Evolutionary conservation across 192 early-diverging fungal species (phyloP).

Genomic region (Linnemannia elongata): DNA sequence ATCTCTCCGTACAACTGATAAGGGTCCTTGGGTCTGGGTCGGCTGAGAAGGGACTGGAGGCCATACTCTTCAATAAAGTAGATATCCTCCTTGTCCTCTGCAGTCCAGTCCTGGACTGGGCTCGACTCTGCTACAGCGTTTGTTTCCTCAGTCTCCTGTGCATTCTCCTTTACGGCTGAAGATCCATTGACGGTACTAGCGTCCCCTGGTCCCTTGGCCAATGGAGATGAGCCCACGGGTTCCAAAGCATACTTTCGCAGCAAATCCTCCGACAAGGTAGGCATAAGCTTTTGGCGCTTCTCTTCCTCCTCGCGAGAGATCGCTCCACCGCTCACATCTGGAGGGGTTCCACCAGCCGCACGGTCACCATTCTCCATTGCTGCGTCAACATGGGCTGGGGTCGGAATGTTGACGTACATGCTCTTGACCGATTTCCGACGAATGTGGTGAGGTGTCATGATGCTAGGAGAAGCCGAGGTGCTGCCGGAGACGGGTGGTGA

Average conservation of each 20-base stretch:
- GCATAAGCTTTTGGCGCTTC: slow-evolving; percentile 41
- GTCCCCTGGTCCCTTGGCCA: background rate
- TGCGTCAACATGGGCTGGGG: slow-evolving; percentile 11
- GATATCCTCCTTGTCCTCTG: slow-evolving; percentile 80
- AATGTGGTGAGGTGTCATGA: slow-evolving; percentile 30
- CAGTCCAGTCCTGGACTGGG: background rate
- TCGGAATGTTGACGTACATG: slow-evolving; percentile 54
- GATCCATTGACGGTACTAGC: background rate
- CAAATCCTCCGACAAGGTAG: slow-evolving; percentile 40
- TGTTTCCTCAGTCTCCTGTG: background rate
- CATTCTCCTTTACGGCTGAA: background rate
- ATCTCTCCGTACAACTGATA: slow-evolving; percentile 85
- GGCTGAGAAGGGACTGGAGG: slow-evolving; percentile 23
- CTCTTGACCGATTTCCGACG: slow-evolving; percentile 53
- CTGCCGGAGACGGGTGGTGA: slow-evolving; percentile 14
- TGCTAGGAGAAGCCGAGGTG: slow-evolving; percentile 10
- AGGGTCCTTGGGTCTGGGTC: slow-evolving; percentile 70
- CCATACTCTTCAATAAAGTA: slow-evolving; percentile 49
- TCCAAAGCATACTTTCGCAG: slow-evolving; percentile 42
- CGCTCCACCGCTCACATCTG: background rate
- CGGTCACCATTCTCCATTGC: slow-evolving; percentile 9
- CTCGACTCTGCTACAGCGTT: background rate
- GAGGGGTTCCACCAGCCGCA: slow-evolving; percentile 1
- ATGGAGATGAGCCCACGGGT: slow-evolving; percentile 7
- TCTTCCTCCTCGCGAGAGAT: slow-evolving; percentile 29